Base-by-base conservation (phyloP, 2,329 filamentous ascomycete species). In the Graphiopsis chlorocephala region DNA sequence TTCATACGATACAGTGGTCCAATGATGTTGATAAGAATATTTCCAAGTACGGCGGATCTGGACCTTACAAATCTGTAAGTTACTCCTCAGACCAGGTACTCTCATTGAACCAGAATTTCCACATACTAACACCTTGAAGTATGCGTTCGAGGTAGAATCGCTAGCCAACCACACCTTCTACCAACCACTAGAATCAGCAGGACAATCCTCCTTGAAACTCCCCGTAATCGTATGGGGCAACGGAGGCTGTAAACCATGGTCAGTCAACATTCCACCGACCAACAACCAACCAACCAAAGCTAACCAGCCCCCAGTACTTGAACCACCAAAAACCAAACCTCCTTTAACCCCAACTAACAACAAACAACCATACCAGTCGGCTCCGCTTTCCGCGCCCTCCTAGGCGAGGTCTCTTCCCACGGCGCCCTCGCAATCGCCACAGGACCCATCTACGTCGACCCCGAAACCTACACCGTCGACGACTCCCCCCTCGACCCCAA, bases 361-460 rank as follows among this genome's bases (percentile, higher is more conserved):
- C 17, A n/a, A 4, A 50, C 3, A 11, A 28, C 14, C 12, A n/a
- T n/a, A 4, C 35, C 23, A 58, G 55, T 58, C 33, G 55, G 55
- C 23, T 20, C 23, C 4, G 31, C 29, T 10, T 58, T 58, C 55
- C 55, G 55, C 23, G 23, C 20, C 25, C 14, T 58, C 23, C 35
- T 58, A 0, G 35, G 55, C 8, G 55, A 58, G n/a, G 55, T 58
- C 0, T 12, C 55, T 8, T 58, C 55, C 25, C n/a, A 35, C 6
- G 55, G 55, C 7, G 55, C 55, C 11, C 20, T 58, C 12, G 55
- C 33, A 10, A 58, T 58, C 23, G 55, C 55, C 14, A 58, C 55
- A 17, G 55, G 55, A 1, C 55, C 55, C n/a, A 58, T 58, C 33
- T 58, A 58, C 25, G n/a, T 58, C 25, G 55, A 58, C 15, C 55